Evolutionary conservation across 257 asterid genomes (phyloP).

Genomic region (Buddleja alternifolia): DNA sequence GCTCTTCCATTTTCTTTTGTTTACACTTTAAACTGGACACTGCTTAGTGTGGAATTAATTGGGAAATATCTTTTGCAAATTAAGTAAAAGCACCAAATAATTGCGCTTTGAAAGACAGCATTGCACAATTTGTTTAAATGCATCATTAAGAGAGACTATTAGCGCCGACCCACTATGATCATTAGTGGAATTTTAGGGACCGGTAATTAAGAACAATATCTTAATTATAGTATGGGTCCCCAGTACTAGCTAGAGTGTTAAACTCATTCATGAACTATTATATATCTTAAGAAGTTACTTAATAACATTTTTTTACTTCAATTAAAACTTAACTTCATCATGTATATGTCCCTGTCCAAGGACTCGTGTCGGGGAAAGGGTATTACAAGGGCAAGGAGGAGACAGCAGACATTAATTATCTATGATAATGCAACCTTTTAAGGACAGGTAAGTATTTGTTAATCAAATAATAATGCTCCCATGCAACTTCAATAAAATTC

Average conservation of each 20-base stretch:
- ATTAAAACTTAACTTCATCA: constrained; percentile 20
- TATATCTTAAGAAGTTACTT: not conserved
- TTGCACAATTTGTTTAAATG: constrained; percentile 16
- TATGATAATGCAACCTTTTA: not conserved
- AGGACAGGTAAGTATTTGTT: not conserved
- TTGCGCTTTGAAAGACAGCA: constrained; percentile 18
- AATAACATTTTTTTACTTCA: not conserved
- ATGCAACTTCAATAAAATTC: not conserved
- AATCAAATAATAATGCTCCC: constrained; percentile 11
- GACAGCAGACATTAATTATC: constrained; percentile 32
- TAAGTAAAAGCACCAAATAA: constrained; percentile 18
- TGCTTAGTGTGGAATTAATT: constrained; percentile 15
- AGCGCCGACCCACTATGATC: constrained; percentile 34
- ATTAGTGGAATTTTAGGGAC: constrained; percentile 33
- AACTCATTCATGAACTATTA: not conserved
- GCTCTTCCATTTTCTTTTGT: constrained; percentile 12
- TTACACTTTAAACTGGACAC: constrained; percentile 19
- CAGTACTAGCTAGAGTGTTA: too few species aligned
- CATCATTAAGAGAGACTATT: constrained; percentile 19
- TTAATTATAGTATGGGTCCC: constrained; percentile 26
- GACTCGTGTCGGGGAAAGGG: constrained; percentile 38
- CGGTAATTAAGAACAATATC: constrained; percentile 29
- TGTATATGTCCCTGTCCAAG: constrained; percentile 28
- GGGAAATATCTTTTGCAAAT: constrained; percentile 23
- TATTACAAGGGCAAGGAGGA: constrained; percentile 39